These are phyloP conservation scores for Russula griseocarnosa DNA, from an alignment of 768 basidiomycete genomes.

Conservation along the genomic window DNA sequence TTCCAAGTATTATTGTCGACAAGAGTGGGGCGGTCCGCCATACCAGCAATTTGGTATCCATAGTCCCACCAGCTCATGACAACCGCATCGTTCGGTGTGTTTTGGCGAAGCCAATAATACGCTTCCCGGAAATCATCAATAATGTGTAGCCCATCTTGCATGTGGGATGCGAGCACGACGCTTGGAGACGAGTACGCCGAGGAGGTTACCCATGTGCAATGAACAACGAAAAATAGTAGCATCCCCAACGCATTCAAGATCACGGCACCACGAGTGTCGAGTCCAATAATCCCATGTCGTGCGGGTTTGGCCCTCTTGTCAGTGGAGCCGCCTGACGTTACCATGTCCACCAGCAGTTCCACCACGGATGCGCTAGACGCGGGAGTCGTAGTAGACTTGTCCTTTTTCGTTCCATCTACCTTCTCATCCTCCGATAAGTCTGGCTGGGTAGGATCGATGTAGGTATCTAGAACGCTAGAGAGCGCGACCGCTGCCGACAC, in stretches of 20 bases:
- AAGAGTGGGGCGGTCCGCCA: conserved; percentile 93
- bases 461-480: conserved; percentile 83
- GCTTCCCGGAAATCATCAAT: conserved; percentile 99
- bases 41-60: conserved; percentile 98
- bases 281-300: conserved; percentile 66
- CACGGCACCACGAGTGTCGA: conserved; percentile 78
- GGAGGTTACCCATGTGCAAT: conserved; percentile 96
- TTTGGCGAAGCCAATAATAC: conserved; percentile 97
- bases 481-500: conserved; percentile 88
- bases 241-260: conserved; percentile 70
- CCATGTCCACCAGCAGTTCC: conserved; percentile 25
- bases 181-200: conserved; percentile 96
- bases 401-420: conserved; percentile 42
- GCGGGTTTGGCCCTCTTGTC: conserved; percentile 37
- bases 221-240: conserved; percentile 86
- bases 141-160: conserved; percentile 85
- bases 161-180: conserved; percentile 81
- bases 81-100: conserved; percentile 87
- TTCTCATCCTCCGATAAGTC: conserved; percentile 38
- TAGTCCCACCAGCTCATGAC: conserved; percentile 99
- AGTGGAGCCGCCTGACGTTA: conserved; percentile 20
- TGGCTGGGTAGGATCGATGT: conserved; percentile 81
- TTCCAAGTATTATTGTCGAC: conserved; percentile 99
- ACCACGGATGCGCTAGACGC: conserved; percentile 25
- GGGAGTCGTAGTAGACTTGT: conserved; percentile 45